A percentile compares a stretch with the other conserved stretches of the same genome.
These are phyloP conservation scores for Neoscytalidium dimidiatum DNA, from an alignment of 2,329 filamentous ascomycete species.

Conservation along the genomic window DNA sequence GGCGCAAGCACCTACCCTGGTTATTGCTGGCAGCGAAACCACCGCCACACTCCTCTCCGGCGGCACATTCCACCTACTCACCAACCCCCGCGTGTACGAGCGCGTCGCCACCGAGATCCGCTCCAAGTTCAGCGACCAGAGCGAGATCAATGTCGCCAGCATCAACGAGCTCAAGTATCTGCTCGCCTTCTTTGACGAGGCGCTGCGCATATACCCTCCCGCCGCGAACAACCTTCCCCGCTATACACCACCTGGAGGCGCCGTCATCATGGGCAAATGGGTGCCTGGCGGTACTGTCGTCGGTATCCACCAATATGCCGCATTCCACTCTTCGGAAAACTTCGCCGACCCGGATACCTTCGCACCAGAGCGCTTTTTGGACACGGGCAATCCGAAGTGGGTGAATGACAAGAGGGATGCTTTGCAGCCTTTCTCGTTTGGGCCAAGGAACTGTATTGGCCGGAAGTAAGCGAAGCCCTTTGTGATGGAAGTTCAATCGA, in stretches of 20 bases:
- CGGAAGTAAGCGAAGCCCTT: conserved; percentile 34
- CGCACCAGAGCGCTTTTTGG: conserved; percentile 45
- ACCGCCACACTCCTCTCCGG: conserved; percentile 45
- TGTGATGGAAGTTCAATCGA: no score
- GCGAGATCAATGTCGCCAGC: conserved; percentile 37
- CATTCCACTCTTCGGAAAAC: conserved; percentile 25
- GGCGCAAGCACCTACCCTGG: background rate
- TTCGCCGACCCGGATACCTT: conserved; percentile 41
- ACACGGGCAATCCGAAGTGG: conserved; percentile 27
- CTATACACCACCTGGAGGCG: background rate
- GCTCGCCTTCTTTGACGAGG: conserved; percentile 43
- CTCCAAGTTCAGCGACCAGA: conserved; percentile 24
- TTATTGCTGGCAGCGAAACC: conserved; percentile 49
- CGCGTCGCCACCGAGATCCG: conserved; percentile 33
- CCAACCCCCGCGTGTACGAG: conserved; percentile 31
- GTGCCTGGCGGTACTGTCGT: conserved; percentile 31
- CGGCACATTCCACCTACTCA: conserved; percentile 38
- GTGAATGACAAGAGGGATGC: conserved; percentile 34
- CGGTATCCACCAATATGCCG: background rate
- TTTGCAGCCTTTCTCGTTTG: conserved; percentile 47
- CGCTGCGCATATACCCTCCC: conserved; percentile 45
- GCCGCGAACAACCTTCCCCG: conserved; percentile 27
- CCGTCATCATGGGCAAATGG: conserved; percentile 29
- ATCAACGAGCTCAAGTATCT: conserved; percentile 38
- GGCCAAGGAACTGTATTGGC: conserved; percentile 41